Base-by-base conservation (phyloP, 768 basidiomycete species). In the Trametes meyenii region DNA sequence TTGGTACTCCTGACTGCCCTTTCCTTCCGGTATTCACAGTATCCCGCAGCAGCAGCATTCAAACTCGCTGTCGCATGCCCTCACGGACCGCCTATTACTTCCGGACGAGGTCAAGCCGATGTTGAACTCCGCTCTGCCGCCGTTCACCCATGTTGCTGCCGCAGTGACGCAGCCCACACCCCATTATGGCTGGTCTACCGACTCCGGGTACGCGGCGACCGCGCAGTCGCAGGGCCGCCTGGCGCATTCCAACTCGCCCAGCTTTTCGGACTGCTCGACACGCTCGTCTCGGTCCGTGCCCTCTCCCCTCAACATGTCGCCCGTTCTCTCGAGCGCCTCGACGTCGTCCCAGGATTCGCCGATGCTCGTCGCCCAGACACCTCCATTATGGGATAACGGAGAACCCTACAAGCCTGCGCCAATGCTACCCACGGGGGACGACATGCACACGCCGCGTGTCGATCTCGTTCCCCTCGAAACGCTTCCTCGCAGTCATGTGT, bases 381-480 rank as follows among this genome's bases (percentile, higher is more conserved):
- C 63, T 24, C 64, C 67, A 23, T 54, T 65, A 21, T 58, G 58
- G 53, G 67, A 67, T 45, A 51, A 64, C 43, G 66, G 66, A 46
- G 48, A 56, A 49, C 67, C 59, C 29, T 67, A 67, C 62, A 54
- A 60, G 51, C 64, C 64, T n/a, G 67, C 64, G 45, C 67, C 67
- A 14, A 24, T 48, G 10, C 26, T 56, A 21, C 48, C 53, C 33
- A 21, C 44, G 19, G 21, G 29, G 38, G 51, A 49, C 43, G 53
- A 44, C 55, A 44, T 46, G 50, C 24, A 60, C 42, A 49, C 54
- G 38, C 58, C 52, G 24, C 71, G 74, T 36, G 73, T 78, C 38
- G 80, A 79, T 60, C 79, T 90, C 16, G 85, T 83, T 7, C 87
- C 88, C 14, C 76, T 90, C 50, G 75, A 81, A 55, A 74, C 81